phyloP scores from a whole-genome alignment of 2,329 filamentous ascomycete genomes.

The Fusarium hostae region DNA sequence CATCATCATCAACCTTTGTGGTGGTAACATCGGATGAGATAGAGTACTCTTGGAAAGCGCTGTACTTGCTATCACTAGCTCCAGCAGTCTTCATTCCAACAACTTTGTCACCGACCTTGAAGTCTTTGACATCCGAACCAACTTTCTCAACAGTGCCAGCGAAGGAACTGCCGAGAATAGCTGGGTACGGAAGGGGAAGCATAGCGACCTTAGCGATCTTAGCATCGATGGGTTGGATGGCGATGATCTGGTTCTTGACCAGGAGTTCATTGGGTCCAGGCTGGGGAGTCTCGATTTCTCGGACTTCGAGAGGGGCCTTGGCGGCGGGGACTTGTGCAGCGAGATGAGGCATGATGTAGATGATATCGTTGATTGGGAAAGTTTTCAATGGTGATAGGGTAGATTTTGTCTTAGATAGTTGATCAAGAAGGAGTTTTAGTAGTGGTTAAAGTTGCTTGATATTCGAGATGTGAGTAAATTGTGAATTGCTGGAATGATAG shows the following conservation, averaged over 20 bases:
- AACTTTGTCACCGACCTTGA: constrained; percentile 31
- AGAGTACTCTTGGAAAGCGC: constrained; percentile 28
- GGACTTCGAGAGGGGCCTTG: constrained; percentile 23
- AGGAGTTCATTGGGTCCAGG: constrained; percentile 33
- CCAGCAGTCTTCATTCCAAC: constrained; percentile 32
- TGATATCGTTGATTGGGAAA: accelerated
- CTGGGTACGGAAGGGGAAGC: constrained; percentile 28
- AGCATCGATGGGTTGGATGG: constrained; percentile 34
- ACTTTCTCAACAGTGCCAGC: constrained; percentile 28
- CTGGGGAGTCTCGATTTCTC: constrained; percentile 29
- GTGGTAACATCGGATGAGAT: constrained; percentile 14
- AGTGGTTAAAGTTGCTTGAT: neutral
- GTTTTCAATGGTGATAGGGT: accelerated
- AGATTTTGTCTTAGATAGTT: accelerated
- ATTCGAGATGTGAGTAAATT: accelerated
- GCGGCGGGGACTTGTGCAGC: constrained; percentile 28
- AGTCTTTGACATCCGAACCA: constrained; percentile 10
- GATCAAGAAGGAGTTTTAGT: accelerated
- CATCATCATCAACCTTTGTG: constrained; percentile 17
- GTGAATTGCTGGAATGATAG: accelerated
- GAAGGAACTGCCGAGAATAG: constrained; percentile 30
- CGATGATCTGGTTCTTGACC: constrained; percentile 34
- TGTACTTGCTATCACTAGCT: constrained; percentile 29
- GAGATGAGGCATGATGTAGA: constrained; percentile 19
- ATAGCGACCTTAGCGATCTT: constrained; percentile 37